A percentile compares a stretch with the other conserved stretches of the same genome.
Evolutionary conservation across 352 stramenopile species (phyloP).

Genomic region (Phytophthora constricta): DNA sequence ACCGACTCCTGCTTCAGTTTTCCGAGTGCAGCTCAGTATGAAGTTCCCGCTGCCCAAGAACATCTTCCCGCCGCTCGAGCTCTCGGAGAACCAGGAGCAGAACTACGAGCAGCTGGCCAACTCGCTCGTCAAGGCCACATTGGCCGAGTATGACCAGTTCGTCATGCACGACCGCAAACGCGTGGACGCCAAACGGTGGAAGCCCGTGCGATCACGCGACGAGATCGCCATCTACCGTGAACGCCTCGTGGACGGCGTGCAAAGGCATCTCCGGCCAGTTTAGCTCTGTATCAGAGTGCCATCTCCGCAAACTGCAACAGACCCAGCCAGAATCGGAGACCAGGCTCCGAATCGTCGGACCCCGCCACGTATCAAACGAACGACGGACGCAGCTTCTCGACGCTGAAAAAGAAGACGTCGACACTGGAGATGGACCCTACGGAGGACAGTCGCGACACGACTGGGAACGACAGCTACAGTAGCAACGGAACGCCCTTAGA

Average conservation of each 20-base stretch:
- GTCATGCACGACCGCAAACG: slow-evolving; percentile 41
- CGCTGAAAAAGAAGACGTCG: slow-evolving; percentile 25
- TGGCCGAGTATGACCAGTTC: slow-evolving; percentile 59
- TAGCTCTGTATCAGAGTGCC: slow-evolving; percentile 36
- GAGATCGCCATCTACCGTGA: slow-evolving; percentile 56
- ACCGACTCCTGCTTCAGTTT: background rate
- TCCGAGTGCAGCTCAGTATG: slow-evolving; percentile 40
- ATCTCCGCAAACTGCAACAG: slow-evolving; percentile 28
- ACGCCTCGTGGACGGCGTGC: slow-evolving; percentile 26
- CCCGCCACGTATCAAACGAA: slow-evolving; percentile 10
- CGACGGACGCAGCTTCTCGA: slow-evolving; percentile 14
- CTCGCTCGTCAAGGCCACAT: slow-evolving; percentile 50
- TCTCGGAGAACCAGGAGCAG: slow-evolving; percentile 44
- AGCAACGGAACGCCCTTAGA: slow-evolving; percentile 24
- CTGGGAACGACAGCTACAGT: slow-evolving; percentile 34
- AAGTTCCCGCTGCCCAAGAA: slow-evolving; percentile 63
- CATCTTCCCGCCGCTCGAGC: slow-evolving; percentile 51
- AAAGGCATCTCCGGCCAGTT: slow-evolving; percentile 21
- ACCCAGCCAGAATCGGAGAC: slow-evolving; percentile 28
- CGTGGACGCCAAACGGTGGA: slow-evolving; percentile 51
- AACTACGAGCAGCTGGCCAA: slow-evolving; percentile 60
- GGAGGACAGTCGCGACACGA: slow-evolving; percentile 31
- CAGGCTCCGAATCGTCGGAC: slow-evolving; percentile 24
- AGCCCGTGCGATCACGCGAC: slow-evolving; percentile 44
- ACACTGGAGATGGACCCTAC: slow-evolving; percentile 14